phyloP scores from a whole-genome alignment of 768 basidiomycete species.

The Xerocomus spinulosus region DNA sequence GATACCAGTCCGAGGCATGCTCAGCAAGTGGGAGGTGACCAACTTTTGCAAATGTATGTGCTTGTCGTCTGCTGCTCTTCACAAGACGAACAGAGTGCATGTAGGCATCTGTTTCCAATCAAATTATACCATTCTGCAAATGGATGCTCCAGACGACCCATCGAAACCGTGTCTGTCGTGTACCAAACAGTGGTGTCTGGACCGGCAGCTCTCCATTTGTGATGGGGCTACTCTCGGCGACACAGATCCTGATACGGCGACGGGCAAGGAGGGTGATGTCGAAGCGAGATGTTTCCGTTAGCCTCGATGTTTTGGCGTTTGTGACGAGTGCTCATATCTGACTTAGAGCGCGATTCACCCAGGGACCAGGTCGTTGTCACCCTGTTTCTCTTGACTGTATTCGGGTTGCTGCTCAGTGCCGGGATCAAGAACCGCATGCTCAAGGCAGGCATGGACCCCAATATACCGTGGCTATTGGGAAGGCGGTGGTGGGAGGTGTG shows the following conservation, averaged over 20 bases:
- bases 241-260: slow-evolving; percentile 87
- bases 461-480: slow-evolving; percentile 57
- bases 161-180: slow-evolving; percentile 90
- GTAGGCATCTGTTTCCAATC: slow-evolving; percentile 87
- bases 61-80: background rate
- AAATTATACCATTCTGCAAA: slow-evolving; percentile 80
- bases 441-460: slow-evolving; percentile 67
- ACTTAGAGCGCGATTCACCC: slow-evolving; percentile 88
- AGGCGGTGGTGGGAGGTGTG: slow-evolving; percentile 83
- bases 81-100: slow-evolving; percentile 5
- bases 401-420: slow-evolving; percentile 79
- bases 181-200: slow-evolving; percentile 93
- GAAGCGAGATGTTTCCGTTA: slow-evolving; percentile 94
- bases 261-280: slow-evolving; percentile 93
- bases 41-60: slow-evolving; percentile 86
- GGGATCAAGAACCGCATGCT: slow-evolving; percentile 80
- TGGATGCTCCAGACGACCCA: slow-evolving; percentile 78
- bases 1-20: slow-evolving; percentile 39
- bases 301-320: slow-evolving; percentile 38
- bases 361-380: slow-evolving; percentile 92
- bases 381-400: slow-evolving; percentile 81
- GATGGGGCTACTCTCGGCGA: slow-evolving; percentile 78
- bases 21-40: slow-evolving; percentile 84
- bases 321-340: slow-evolving; percentile 24
- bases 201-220: slow-evolving; percentile 85